Evolutionary conservation across 208 protist genomes (phyloP).

Genomic region (Crithidia mellificae): DNA sequence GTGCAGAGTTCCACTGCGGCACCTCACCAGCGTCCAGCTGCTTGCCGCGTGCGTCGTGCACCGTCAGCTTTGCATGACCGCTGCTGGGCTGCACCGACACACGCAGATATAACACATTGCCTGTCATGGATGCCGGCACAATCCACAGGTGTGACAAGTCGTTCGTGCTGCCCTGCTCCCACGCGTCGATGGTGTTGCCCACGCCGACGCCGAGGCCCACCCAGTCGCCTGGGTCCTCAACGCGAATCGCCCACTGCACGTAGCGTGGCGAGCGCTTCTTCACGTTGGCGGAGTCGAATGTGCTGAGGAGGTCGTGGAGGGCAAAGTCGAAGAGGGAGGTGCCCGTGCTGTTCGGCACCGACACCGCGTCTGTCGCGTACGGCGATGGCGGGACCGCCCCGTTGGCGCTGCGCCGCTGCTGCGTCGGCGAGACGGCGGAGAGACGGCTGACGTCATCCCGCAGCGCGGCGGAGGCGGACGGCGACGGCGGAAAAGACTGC

Average conservation of each 20-base stretch:
- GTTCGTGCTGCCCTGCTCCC: slow-evolving; percentile 49
- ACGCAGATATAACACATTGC: slow-evolving; percentile 51
- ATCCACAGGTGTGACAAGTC: slow-evolving; percentile 88
- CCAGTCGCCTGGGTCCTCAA: slow-evolving; percentile 85
- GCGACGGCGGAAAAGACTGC: not conserved
- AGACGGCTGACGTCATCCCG: slow-evolving; percentile 10
- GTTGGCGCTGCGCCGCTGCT: slow-evolving; percentile 12
- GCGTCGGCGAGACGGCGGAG: not conserved
- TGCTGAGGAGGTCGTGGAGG: slow-evolving; percentile 57
- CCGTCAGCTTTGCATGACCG: slow-evolving; percentile 72
- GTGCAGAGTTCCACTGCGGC: slow-evolving; percentile 75
- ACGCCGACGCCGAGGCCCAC: slow-evolving; percentile 87
- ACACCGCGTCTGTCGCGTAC: slow-evolving; percentile 27
- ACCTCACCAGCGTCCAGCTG: slow-evolving; percentile 78
- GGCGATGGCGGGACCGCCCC: not conserved
- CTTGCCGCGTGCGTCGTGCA: slow-evolving; percentile 67
- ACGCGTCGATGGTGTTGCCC: slow-evolving; percentile 59
- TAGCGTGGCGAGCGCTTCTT: slow-evolving; percentile 28
- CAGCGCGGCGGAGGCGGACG: not conserved
- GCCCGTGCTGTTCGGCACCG: slow-evolving; percentile 67
- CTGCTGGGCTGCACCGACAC: slow-evolving; percentile 53
- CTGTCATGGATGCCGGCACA: slow-evolving; percentile 42
- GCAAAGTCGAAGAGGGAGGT: slow-evolving; percentile 75
- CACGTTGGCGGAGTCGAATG: slow-evolving; percentile 24
- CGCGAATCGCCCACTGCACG: slow-evolving; percentile 65